A percentile compares a stretch with the other conserved stretches of the same genome.
Evolutionary conservation across 805 yeast species (phyloP).

Genomic region (Pichia insulana): DNA sequence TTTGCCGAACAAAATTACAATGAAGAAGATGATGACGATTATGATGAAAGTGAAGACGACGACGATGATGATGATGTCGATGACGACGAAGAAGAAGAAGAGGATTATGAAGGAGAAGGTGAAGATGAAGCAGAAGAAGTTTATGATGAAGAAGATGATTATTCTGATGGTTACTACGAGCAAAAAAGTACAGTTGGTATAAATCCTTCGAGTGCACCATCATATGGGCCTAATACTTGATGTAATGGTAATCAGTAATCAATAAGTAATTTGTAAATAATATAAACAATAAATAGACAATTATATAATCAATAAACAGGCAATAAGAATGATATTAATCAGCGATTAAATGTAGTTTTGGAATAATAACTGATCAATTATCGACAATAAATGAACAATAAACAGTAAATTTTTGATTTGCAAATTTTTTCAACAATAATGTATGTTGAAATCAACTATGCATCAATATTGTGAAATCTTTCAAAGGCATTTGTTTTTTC

Average conservation of each 20-base stretch:
- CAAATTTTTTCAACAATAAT: too few species aligned
- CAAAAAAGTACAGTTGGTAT: not conserved
- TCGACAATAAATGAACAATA: too few species aligned
- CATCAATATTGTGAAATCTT: not conserved
- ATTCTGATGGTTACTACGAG: not conserved
- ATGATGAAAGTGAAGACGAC: not conserved
- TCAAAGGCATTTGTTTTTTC: conserved; percentile 30
- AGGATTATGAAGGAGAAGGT: not conserved
- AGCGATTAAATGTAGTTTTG: too few species aligned
- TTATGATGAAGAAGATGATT: not conserved
- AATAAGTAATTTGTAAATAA: too few species aligned
- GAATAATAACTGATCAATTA: too few species aligned
- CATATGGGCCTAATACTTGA: too few species aligned
- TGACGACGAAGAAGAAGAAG: not conserved
- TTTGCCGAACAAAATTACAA: not conserved
- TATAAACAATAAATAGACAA: too few species aligned
- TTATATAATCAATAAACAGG: too few species aligned
- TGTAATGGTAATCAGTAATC: too few species aligned
- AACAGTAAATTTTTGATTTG: too few species aligned
- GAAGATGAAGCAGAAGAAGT: conserved; percentile 1
- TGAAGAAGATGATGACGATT: not conserved
- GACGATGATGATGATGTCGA: not conserved
- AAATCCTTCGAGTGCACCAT: not conserved
- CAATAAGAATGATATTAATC: too few species aligned
- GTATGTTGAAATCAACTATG: too few species aligned